Conservation (phyloP, 2,329 filamentous ascomycete genomes). For the Neofusicoccum umdonicola region DNA sequence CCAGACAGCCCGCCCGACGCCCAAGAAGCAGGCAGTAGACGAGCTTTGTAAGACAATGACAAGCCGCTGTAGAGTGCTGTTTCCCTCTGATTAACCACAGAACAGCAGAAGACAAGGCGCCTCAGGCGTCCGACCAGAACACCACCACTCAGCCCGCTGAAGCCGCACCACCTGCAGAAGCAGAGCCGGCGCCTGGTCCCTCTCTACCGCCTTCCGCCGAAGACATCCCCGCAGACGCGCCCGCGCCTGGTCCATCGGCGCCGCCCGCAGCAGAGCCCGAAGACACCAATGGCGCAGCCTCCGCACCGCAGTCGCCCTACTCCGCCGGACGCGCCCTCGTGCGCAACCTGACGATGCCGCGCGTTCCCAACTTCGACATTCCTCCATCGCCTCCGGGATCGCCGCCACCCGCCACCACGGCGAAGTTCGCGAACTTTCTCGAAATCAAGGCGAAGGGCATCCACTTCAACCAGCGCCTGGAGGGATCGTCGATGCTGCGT, state of each 20-base stretch:
- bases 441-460: constrained; percentile 72
- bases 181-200: constrained; percentile 3
- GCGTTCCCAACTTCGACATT: constrained; percentile 69
- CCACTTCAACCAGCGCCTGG: constrained; percentile 76
- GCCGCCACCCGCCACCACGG: constrained; percentile 48
- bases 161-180: background rate
- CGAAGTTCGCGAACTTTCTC: constrained; percentile 72
- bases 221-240: background rate
- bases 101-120: background rate
- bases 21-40: constrained; percentile 7
- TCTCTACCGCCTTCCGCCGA: background rate
- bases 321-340: constrained; percentile 62
- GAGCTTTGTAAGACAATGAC: constrained; percentile 19
- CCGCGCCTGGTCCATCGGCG: constrained; percentile 21
- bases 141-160: background rate
- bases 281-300: constrained; percentile 21
- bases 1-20: background rate
- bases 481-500: constrained; percentile 63
- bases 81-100: background rate
- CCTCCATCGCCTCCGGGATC: constrained; percentile 67
- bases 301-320: constrained; percentile 60
- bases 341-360: constrained; percentile 71
- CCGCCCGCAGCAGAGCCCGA: constrained; percentile 22
- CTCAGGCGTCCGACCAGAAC: background rate
- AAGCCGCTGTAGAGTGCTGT: background rate